phyloP scores from a whole-genome alignment of 1,284 basidiomycete genomes.

The Cryptococcus neoformans region DNA sequence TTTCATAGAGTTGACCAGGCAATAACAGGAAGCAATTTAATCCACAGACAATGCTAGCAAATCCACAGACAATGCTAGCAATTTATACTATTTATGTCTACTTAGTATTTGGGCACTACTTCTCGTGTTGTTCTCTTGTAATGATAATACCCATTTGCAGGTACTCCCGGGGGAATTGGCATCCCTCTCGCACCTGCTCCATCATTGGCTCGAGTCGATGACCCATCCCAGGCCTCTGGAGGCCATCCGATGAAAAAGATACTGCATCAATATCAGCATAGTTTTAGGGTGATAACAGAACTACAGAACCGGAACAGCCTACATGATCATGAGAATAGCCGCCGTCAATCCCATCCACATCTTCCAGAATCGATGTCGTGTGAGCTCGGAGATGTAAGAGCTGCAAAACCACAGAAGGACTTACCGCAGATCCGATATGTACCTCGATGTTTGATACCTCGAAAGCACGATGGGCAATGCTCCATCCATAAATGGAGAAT shows the following conservation, averaged over 20 bases:
- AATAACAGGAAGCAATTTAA: no score
- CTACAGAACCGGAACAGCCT: constrained; percentile 9
- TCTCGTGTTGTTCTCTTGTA: constrained; percentile 46
- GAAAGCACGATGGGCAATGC: constrained; percentile 36
- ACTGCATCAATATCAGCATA: constrained; percentile 9
- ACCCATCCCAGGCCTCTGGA: constrained; percentile 36
- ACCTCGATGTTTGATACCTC: constrained; percentile 18
- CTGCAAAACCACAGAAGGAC: constrained; percentile 4
- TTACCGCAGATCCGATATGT: constrained; percentile 33
- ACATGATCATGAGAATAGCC: constrained; percentile 34
- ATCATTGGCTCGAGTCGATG: constrained; percentile 18
- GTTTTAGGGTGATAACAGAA: background rate
- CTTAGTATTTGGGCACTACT: constrained; percentile 30
- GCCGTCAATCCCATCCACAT: constrained; percentile 45
- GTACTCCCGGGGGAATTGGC: constrained; percentile 19
- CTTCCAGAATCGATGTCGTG: constrained; percentile 10
- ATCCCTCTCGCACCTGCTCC: constrained; percentile 25
- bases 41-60: no score
- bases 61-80: no score
- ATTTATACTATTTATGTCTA: no score
- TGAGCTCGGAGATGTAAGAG: background rate
- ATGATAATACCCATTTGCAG: constrained; percentile 43
- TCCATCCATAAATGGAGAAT: constrained; percentile 47
- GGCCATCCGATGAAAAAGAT: constrained; percentile 39
- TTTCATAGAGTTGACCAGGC: no score